Evolutionary conservation across 2,329 filamentous ascomycete species (phyloP), one percentile per base, ranked within the genome.

Genomic region (Alternaria ethzedia): DNA sequence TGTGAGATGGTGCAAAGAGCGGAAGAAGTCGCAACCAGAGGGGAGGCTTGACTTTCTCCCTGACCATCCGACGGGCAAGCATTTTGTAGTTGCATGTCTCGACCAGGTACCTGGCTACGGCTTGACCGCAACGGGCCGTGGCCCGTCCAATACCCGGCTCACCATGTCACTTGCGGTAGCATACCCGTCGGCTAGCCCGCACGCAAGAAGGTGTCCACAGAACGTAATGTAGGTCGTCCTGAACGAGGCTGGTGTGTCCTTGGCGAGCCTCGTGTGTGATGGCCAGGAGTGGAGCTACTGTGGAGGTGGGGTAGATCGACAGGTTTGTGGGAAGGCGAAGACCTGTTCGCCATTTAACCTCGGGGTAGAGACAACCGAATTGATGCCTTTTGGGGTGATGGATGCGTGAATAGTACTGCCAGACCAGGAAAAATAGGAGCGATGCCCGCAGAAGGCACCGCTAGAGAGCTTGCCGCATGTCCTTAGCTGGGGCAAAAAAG

Each of bases 81-180:
- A 63, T 63, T 67, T 59, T 69, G 61, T 69, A 67, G 51, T 57
- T 65, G 57, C 44, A 47, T 57, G 30, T 36, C 45, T 11, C 13
- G 50, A 15, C 61, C 59, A 8, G 23, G 20, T 47, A 58, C 52
- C 58, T 52, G 51, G 57, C 59, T 64, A 68, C 58, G 52, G 51
- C 26, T 41, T 49, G 43, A 28, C 45, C 41, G 20, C 23, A 32
- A 55, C 43, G 12, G 20, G 45, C 44, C 26, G 28, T 25, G 15
- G 12, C 15, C 9, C 9, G 20, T 66, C 17, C 28, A 68, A 68
- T 66, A 45, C 60, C 66, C 66, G 63, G 51, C 25, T 51, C 49
- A 50, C 62, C 64, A 67, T 59, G 47, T 66, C 64, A 12, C 64
- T 70, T 70, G 23, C 26, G 59, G 69, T 26, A 70, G 61, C 7